phyloP scores from a whole-genome alignment of 441 rosid genomes.

The Cnidoscolus chayamansa region DNA sequence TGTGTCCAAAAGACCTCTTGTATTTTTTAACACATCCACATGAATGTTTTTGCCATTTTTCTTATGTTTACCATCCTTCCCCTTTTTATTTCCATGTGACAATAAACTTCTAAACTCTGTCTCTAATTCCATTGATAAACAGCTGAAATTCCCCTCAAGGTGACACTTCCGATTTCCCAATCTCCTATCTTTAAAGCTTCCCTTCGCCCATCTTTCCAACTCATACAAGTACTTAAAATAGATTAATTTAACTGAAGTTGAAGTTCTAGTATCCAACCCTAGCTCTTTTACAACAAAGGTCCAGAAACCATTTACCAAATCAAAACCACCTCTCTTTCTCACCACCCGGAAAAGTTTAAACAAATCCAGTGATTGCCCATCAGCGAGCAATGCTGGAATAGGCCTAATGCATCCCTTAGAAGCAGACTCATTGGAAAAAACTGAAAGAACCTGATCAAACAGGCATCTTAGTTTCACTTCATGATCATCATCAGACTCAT shows the following conservation, averaged over 20 bases:
- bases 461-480: constrained; percentile 38
- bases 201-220: constrained; percentile 48
- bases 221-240: constrained; percentile 53
- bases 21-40: constrained; percentile 24
- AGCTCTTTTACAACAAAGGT: constrained; percentile 47
- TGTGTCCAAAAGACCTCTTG: constrained; percentile 15
- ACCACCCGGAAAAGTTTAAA: constrained; percentile 44
- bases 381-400: constrained; percentile 46
- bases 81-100: constrained; percentile 20
- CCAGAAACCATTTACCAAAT: constrained; percentile 47
- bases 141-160: constrained; percentile 23
- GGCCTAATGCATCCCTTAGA: constrained; percentile 41
- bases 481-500: constrained; percentile 29
- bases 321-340: constrained; percentile 46
- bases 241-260: constrained; percentile 41
- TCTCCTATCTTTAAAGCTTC: constrained; percentile 25
- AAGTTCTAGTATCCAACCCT: constrained; percentile 37
- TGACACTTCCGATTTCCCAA: constrained; percentile 28
- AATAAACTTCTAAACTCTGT: constrained; percentile 34
- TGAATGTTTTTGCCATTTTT: constrained; percentile 22
- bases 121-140: constrained; percentile 32
- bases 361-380: constrained; percentile 41
- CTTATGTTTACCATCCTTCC: constrained; percentile 24
- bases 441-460: constrained; percentile 52
- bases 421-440: constrained; percentile 39